Evolutionary conservation across 1,284 basidiomycete species (phyloP).

Genomic region (Rhodotorula sp.): DNA sequence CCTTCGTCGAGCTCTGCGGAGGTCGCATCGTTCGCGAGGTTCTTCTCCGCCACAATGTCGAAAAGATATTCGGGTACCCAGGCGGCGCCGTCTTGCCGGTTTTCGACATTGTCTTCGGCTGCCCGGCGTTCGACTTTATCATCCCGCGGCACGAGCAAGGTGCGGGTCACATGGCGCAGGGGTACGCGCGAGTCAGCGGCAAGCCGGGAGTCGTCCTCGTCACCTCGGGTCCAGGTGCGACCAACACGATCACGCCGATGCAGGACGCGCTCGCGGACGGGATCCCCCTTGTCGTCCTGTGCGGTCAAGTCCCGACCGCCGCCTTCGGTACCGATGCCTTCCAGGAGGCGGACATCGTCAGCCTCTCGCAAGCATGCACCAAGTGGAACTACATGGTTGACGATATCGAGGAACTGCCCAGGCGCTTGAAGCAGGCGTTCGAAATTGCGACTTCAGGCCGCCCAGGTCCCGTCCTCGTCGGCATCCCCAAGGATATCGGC

Average conservation of each 20-base stretch:
- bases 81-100: conserved; percentile 94
- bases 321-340: conserved; percentile 97
- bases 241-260: conserved; percentile 96
- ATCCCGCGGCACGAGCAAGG: conserved; percentile 97
- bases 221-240: conserved; percentile 95
- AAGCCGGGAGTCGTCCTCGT: conserved; percentile 97
- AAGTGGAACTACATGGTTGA: conserved; percentile 99
- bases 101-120: conserved; percentile 97
- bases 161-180: conserved; percentile 89
- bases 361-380: conserved; percentile 93
- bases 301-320: conserved; percentile 94
- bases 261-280: conserved; percentile 96
- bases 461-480: conserved; percentile 94
- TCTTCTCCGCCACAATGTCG: conserved; percentile 96
- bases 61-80: conserved; percentile 97
- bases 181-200: conserved; percentile 95
- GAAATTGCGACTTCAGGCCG: conserved; percentile 97
- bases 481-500: conserved; percentile 96
- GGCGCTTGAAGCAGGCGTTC: conserved; percentile 98
- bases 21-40: conserved; percentile 99
- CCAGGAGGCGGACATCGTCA: conserved; percentile 95
- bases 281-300: conserved; percentile 91
- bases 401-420: conserved; percentile 88
- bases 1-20: conserved; percentile 88
- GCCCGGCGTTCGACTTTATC: conserved; percentile 90